Percentiles rank a stretch among this genome's conserved stretches.
Conservation (phyloP, 164 flowering plant genomes). For the Sedum album region DNA sequence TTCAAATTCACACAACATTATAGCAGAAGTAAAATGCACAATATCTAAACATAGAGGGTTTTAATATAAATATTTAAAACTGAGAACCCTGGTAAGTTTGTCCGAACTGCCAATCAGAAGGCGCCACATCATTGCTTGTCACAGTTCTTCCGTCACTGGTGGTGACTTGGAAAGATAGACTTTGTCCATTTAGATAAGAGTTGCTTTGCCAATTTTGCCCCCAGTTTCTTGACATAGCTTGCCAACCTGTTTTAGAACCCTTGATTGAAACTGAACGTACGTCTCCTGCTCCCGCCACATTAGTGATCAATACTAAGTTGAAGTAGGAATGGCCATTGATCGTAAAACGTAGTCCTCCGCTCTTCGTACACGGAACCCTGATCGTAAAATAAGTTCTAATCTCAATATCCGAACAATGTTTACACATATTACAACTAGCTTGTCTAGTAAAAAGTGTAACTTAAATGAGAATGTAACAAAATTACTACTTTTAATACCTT, state of each 20-base stretch:
- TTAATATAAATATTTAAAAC: too few relatives aligned
- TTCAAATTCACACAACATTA: too few relatives aligned
- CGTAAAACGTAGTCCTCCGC: constrained; percentile 43
- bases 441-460: background rate
- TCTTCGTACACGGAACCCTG: constrained; percentile 43
- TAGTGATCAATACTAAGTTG: constrained; percentile 39
- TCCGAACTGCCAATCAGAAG: constrained; percentile 38
- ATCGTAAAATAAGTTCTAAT: background rate
- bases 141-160: constrained; percentile 40
- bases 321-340: constrained; percentile 49
- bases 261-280: constrained; percentile 39
- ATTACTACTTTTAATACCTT: constrained; percentile 3
- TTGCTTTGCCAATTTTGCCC: constrained; percentile 53
- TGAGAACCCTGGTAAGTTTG: constrained; percentile 25
- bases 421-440: background rate
- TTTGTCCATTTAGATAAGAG: constrained; percentile 35
- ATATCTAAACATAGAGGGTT: background rate
- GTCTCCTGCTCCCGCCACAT: constrained; percentile 45
- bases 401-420: background rate
- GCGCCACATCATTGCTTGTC: constrained; percentile 26
- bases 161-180: constrained; percentile 43
- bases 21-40: background rate
- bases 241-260: constrained; percentile 41
- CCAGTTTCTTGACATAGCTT: constrained; percentile 45
- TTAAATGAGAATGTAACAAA: too few relatives aligned